A percentile compares a stretch with the other conserved stretches of the same genome.
phyloP scores from a whole-genome alignment of 495 filamentous ascomycete species.

The Endocarpon pusillum region DNA sequence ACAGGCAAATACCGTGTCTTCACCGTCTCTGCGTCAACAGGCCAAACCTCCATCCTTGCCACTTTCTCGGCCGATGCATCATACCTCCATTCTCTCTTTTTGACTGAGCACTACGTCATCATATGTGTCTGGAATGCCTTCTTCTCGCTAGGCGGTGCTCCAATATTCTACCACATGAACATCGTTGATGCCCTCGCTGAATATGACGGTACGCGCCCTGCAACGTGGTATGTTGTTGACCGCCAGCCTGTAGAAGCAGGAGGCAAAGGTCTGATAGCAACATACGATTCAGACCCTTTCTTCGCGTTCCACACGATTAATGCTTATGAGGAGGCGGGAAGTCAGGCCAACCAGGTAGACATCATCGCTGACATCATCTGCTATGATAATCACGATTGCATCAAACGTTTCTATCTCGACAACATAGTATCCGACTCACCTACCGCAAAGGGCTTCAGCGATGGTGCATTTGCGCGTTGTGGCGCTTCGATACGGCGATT shows the following conservation, averaged over 20 bases:
- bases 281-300: conserved; percentile 39
- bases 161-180: conserved; percentile 38
- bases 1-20: conserved; percentile 48
- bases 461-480: conserved; percentile 18
- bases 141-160: conserved; percentile 26
- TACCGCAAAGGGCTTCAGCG: conserved; percentile 12
- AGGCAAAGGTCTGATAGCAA: conserved; percentile 37
- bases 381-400: conserved; percentile 35
- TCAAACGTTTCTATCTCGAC: conserved; percentile 38
- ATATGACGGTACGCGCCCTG: conserved; percentile 31
- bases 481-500: conserved; percentile 25
- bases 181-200: conserved; percentile 35
- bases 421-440: conserved; percentile 31
- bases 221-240: conserved; percentile 56
- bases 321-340: conserved; percentile 42
- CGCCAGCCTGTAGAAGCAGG: conserved; percentile 16
- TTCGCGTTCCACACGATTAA: conserved; percentile 70
- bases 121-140: conserved; percentile 47
- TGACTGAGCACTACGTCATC: conserved; percentile 46
- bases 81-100: conserved; percentile 60
- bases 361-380: conserved; percentile 40
- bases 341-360: conserved; percentile 22
- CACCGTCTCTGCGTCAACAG: conserved; percentile 36
- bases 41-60: conserved; percentile 52
- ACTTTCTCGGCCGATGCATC: conserved; percentile 37